phyloP scores from a whole-genome alignment of 495 filamentous ascomycete genomes.

The Tuber borchii region DNA sequence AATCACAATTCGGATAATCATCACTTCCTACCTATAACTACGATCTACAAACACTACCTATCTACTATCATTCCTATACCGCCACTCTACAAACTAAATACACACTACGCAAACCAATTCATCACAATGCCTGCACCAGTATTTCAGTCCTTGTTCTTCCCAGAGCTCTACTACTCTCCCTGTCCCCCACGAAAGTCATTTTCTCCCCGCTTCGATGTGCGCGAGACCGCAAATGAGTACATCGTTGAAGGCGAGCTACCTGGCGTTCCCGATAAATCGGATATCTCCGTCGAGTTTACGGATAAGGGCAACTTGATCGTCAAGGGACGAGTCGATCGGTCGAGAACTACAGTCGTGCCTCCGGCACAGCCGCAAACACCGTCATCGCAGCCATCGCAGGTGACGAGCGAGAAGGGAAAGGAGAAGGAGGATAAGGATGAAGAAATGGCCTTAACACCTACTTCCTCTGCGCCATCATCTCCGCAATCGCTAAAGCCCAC shows the following conservation, averaged over 20 bases:
- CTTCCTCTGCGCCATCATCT: constrained; percentile 16
- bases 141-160: constrained; percentile 6
- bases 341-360: constrained; percentile 40
- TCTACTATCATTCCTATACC: background rate
- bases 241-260: constrained; percentile 85
- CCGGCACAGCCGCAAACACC: constrained; percentile 5
- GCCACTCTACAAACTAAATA: constrained; percentile 7
- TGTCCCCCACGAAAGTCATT: constrained; percentile 46
- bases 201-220: constrained; percentile 73
- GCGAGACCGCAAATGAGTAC: constrained; percentile 61
- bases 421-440: constrained; percentile 15
- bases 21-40: background rate
- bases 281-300: constrained; percentile 78
- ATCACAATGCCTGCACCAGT: constrained; percentile 23
- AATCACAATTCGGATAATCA: constrained; percentile 20
- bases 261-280: constrained; percentile 59
- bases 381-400: constrained; percentile 36
- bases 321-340: constrained; percentile 60
- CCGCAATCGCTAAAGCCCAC: constrained; percentile 42
- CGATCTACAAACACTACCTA: background rate
- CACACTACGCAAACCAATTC: background rate
- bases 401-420: constrained; percentile 3
- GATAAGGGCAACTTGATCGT: constrained; percentile 70
- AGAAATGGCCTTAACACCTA: background rate
- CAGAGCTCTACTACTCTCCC: constrained; percentile 12